Evolutionary conservation across 208 protist genomes (phyloP), one percentile per base, ranked within the genome.

Genomic region (Phytomonas sp.): DNA sequence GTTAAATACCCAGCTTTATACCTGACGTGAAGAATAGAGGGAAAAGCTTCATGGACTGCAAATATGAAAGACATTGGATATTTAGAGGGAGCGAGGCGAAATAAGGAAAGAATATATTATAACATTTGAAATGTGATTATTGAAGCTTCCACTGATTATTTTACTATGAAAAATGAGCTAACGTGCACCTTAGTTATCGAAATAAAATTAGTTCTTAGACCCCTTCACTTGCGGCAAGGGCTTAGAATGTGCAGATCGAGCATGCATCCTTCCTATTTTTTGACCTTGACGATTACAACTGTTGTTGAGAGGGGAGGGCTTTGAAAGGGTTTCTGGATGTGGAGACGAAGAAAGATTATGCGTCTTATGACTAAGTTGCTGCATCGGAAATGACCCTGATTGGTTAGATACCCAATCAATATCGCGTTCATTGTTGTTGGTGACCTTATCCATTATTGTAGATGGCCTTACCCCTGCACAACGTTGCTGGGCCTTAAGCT

Each of bases 401-500:
- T 14, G 11, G 19, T 49, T 63, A 34, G 7, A 30, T 2, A 11
- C 11, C 60, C 60, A 63, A 34, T 34, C 29, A 3, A 16, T 63
- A 34, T 29, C 30, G 60, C 31, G 29, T 30, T 63, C 60, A 34
- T 63, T 63, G 10, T 30, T 63, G 60, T 63, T 30, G 30, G 30
- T 19, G 10, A 4, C 14, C 40, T 49, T 49, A 49, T 49, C 12
- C 40, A 49, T 49, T 12, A 49, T 16, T 19, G 40, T 49, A 19
- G 40, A 4, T 49, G 3, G 3, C 14, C 40, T 49, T 49, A 19
- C 40, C 14, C 40, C 40, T 49, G 40, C 12, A 49, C 14, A 49
- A 49, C 32, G 31, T 12, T 19, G 66, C 72, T 85, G 79, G 3
- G 73, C 72, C 62, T 80, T 82, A 30, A 93, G 29, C 71, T 86